Evolutionary conservation across 2,329 filamentous ascomycete species (phyloP), one percentile per base, ranked within the genome.

Genomic region (Myrmaecium sp.): DNA sequence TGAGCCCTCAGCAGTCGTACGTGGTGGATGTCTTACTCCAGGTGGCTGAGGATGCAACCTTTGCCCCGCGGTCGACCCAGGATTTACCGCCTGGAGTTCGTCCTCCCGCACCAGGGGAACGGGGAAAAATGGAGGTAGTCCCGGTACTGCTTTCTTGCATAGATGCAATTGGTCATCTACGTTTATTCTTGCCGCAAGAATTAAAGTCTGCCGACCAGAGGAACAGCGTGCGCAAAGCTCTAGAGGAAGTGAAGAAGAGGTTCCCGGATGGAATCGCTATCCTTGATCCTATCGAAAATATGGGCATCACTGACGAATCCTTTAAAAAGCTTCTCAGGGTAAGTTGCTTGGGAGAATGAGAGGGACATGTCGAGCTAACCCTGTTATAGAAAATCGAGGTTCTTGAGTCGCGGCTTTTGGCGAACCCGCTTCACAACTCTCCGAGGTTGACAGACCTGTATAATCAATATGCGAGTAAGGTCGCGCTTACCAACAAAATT

Each of bases 281-380:
- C 5, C 58, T 98, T 11, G 89, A 98, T 43, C 89, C 89, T 0
- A 75, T 98, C 20, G 84, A 95, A 51, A 84, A 94, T 45, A 95
- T 98, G 89, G 69, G 72, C 15, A 95, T 98, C 42, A 75, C 65
- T 4, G 89, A 95, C 42, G 83, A 93, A 1, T 74, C 72, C 0
- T 95, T 98, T 60, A 94, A 91, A 62, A 82, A 83, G 48, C 68
- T 94, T 4, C 66, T 95, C 8, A 56, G 70, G 41, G 64, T 67
- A 55, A 41, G 60, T 43, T 14, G 4, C 12, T 5, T 9, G 2
- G 4, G 13, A 5, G 9, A 2, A 3, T 24, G n/a, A n/a, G n/a
- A n/a, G n/a, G n/a, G n/a, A n/a, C n/a, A n/a, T n/a, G n/a, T n/a
- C n/a, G n/a, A n/a, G n/a, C n/a, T n/a, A 16, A 5, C 6, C 10